These are phyloP conservation scores for Scedosporium aurantiacum DNA, from an alignment of 2,329 filamentous ascomycete species.

Conservation along the genomic window DNA sequence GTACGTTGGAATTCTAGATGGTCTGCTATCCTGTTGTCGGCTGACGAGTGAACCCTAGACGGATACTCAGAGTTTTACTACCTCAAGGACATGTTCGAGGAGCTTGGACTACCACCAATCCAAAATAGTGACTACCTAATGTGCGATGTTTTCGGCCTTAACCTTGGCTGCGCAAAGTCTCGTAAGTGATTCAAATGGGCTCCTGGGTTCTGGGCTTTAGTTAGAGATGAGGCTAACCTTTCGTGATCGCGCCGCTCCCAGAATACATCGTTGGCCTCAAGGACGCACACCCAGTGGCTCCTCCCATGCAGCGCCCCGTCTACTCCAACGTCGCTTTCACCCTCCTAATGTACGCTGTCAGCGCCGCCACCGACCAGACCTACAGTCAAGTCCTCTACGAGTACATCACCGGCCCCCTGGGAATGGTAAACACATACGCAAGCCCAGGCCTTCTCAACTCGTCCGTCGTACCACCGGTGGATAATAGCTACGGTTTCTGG, in stretches of 20 bases:
- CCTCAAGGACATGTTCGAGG: not conserved
- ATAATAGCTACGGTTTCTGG: conserved; percentile 12
- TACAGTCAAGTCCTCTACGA: conserved; percentile 3
- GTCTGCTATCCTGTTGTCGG: not conserved
- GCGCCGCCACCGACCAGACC: not conserved
- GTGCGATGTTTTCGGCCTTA: conserved; percentile 6
- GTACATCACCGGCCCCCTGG: conserved; percentile 10
- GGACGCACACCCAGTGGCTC: conserved; percentile 1
- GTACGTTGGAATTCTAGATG: not conserved
- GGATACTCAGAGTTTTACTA: conserved; percentile 1
- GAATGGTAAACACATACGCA: conserved; percentile 11
- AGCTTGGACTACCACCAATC: not conserved
- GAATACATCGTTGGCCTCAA: conserved; percentile 5
- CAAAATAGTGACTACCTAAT: not conserved
- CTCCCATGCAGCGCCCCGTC: conserved; percentile 2
- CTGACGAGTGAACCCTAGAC: not conserved
- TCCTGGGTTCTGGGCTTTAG: too few species aligned
- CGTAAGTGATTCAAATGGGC: not conserved
- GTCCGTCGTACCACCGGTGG: conserved; percentile 13
- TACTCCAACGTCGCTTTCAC: conserved; percentile 6
- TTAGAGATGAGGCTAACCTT: not conserved
- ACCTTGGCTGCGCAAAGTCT: conserved; percentile 1
- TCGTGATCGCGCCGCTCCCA: not conserved
- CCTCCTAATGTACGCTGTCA: conserved; percentile 5
- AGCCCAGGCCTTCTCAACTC: conserved; percentile 9